These are phyloP conservation scores for Santalum album DNA, from an alignment of 164 flowering plant species.

Conservation along the genomic window DNA sequence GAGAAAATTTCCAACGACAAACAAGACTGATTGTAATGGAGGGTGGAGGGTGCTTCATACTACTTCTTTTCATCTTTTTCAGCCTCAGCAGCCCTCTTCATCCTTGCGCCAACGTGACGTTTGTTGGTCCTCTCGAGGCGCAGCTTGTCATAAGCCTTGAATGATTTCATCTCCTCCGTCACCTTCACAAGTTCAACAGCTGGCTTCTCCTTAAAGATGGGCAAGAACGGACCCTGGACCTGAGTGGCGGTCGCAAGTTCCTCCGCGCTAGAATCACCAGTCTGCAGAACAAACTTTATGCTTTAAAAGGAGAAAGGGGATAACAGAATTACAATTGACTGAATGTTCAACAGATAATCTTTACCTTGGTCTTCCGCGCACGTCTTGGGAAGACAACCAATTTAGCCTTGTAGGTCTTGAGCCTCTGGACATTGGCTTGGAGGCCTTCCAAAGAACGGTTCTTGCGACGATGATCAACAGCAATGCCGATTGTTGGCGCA, in stretches of 20 bases:
- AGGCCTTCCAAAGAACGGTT: conserved; percentile 72
- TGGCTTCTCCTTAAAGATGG: not conserved
- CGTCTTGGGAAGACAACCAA: conserved; percentile 81
- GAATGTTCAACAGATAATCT: not conserved
- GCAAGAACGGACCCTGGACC: not conserved
- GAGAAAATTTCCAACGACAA: too few species aligned
- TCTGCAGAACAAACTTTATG: not conserved
- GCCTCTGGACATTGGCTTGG: conserved; percentile 69
- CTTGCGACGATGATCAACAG: conserved; percentile 71
- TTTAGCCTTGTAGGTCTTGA: conserved; percentile 80
- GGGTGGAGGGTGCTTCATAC: too few species aligned
- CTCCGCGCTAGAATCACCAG: conserved; percentile 1
- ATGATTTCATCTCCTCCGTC: not conserved
- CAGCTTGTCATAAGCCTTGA: not conserved
- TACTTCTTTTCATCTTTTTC: not conserved
- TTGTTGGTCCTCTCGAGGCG: not conserved
- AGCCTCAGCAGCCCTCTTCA: conserved; percentile 6
- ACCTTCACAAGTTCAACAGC: conserved; percentile 3
- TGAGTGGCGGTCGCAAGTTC: not conserved
- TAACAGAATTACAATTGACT: too few species aligned
- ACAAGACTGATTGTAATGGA: too few species aligned
- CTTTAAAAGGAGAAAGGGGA: too few species aligned
- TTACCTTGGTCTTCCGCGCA: conserved; percentile 61
- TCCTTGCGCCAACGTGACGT: not conserved
- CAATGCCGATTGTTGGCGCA: conserved; percentile 73